Base-by-base conservation (phyloP, 2,329 filamentous ascomycete genomes). In the Acrodontium crateriforme region DNA sequence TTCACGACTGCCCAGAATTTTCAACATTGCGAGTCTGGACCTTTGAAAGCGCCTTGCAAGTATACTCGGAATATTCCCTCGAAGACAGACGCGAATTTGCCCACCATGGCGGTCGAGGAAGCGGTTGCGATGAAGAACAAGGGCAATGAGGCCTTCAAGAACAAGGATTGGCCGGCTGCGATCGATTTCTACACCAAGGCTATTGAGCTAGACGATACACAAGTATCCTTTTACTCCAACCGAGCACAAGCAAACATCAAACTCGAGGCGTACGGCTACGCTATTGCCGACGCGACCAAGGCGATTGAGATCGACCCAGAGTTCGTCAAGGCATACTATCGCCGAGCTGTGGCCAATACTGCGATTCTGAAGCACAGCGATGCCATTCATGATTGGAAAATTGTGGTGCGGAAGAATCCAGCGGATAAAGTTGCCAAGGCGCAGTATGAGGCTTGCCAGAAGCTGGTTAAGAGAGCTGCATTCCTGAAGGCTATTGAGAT, bases 401-500 rank as follows among this genome's bases (percentile, higher is more conserved):
- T 81, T 30, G 91, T 92, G 37, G 75, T 89, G 42, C 79, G 75
- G 58, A 78, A 87, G 53, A 83, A 85, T 34, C 87, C 89, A 3
- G 65, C 62, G 44, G 93, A 94, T 58, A 84, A 84, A 46, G 83
- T 89, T 62, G 87, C 85, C 31, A 85, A 81, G 55, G 65, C 92
- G 42, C 93, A 91, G 63, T 65, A 91, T 44, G 74, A 81, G 36
- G 87, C 95, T 50, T 94, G 85, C 59, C 82, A 93, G 55, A 94
- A 91, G 65, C 73, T 93, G 44, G 82, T 95, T 40, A 84, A 87
- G 49, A 78, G 87, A 47, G 63, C 87, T 47, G 82, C 89, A 36
- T 98, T 98, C 58, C 78, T 92, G 45, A 84, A 82, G 44, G 89
- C 89, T 17, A 98, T 95, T 45, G 87, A 95, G 54, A 71, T 95